Evolutionary conservation across 371 early-diverging fungal species (phyloP), one percentile per base, ranked within the genome.

Genomic region (Blakeslea trispora): DNA sequence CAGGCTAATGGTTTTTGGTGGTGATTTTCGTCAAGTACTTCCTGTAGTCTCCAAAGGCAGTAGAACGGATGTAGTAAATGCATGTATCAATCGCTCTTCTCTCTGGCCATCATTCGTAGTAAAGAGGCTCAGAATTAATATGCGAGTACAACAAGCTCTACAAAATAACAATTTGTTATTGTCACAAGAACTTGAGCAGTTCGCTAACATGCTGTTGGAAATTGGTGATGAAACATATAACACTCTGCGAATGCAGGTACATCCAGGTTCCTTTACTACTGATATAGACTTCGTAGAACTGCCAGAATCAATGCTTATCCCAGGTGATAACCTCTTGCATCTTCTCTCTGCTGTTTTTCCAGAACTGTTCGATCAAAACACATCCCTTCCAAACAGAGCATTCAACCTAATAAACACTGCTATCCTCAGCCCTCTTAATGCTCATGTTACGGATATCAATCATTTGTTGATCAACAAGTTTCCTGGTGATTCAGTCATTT

Each of bases 11-110:
- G 59, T 70, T 18, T 64, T 66, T 42, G 62, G 55, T 19, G 48
- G 55, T 1, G 59, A 61, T 39, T 69, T 67, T 41, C 39, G 59
- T 11, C 69, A 69, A 23, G 55, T 62, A 3, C 53, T 52, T 0
- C 69, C 69, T 5, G 56, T 64, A 2, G 5, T 62, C 18, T 53
- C 54, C 10, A 54, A 42, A 17, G 63, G 53, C 21, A 34, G 45
- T 15, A 51, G 44, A 31, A 9, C 15, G 13, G 46, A 62, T 2
- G 49, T 56, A 21, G 45, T 61, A n/a, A 17, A 53, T 8, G 15
- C 42, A 18, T 57, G 57, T 35, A 50, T 57, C 5, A 57, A 50
- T 8, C 14, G 37, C 14, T 62, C 58, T 2, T 56, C 44, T n/a
- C 18, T 68, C 24, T 50, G 51, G 50, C 28, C 28, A 5, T 28